A percentile compares a stretch with the other conserved stretches of the same genome.
phyloP scores from a whole-genome alignment of 176 grass and related monocot genomes.

The Pontederia paniculata region DNA sequence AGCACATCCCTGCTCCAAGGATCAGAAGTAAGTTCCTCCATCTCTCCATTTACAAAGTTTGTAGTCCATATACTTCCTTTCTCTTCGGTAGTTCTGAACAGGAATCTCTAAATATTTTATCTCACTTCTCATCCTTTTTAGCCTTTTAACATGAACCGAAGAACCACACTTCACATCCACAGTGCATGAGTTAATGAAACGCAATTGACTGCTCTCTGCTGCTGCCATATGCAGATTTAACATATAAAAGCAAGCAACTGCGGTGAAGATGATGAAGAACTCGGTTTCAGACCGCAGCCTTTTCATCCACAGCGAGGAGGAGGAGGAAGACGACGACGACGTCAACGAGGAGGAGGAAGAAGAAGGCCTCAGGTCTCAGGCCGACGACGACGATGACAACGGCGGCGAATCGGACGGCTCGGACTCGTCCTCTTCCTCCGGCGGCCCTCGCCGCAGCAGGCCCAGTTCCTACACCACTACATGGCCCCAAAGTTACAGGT shows the following conservation, averaged over 20 bases:
- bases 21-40: neutral
- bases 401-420: constrained; percentile 17
- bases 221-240: neutral
- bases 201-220: neutral
- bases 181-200: too few relatives aligned
- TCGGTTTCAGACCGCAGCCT: constrained; percentile 41
- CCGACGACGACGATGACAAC: neutral
- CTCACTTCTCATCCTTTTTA: too few relatives aligned
- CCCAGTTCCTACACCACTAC: constrained; percentile 62
- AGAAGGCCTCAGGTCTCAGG: neutral
- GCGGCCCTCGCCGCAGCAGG: constrained; percentile 26
- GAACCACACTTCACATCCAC: too few relatives aligned
- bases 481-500: constrained; percentile 99
- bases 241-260: too few relatives aligned
- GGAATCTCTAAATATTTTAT: neutral
- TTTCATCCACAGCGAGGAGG: constrained; percentile 64
- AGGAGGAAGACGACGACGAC: constrained; percentile 26
- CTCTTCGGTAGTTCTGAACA: neutral
- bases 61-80: neutral
- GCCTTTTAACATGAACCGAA: too few relatives aligned
- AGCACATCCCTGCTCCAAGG: neutral
- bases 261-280: constrained; percentile 30
- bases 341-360: constrained; percentile 13
- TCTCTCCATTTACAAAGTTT: neutral
- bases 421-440: constrained; percentile 36